Conservation (phyloP, 352 stramenopile species). For the Phytophthora parvispora region DNA sequence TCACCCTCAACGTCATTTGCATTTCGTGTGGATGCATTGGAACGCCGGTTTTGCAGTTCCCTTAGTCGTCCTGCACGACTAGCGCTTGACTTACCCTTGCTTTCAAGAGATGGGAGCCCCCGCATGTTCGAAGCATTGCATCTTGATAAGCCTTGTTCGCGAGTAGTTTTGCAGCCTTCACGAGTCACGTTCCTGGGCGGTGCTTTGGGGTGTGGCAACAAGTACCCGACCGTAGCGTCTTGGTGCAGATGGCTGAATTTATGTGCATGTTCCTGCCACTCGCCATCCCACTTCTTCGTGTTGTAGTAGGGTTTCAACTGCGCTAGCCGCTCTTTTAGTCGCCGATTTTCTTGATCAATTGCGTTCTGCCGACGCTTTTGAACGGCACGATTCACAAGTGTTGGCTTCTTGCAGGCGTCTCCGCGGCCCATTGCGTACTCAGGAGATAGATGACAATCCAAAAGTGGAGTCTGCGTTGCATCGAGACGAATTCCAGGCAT, state of each 20-base stretch:
- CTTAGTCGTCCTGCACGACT: conserved; percentile 28
- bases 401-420: conserved; percentile 77
- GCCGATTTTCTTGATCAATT: conserved; percentile 76
- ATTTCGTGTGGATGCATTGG: conserved; percentile 3
- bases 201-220: conserved; percentile 53
- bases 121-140: background rate
- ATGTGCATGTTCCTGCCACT: conserved; percentile 67
- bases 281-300: conserved; percentile 75
- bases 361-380: conserved; percentile 57
- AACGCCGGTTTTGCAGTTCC: conserved; percentile 6
- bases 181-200: conserved; percentile 15
- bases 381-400: conserved; percentile 69
- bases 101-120: conserved; percentile 26
- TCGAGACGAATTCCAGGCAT: conserved; percentile 80
- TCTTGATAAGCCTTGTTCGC: conserved; percentile 12
- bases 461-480: conserved; percentile 69
- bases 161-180: conserved; percentile 20
- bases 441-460: conserved; percentile 82
- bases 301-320: conserved; percentile 78
- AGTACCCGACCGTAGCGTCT: conserved; percentile 74
- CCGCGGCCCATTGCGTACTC: conserved; percentile 67
- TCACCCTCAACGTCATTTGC: conserved; percentile 14
- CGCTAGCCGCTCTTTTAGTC: conserved; percentile 61
- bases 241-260: conserved; percentile 76
- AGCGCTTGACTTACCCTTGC: conserved; percentile 12